These are phyloP conservation scores for Calocera viscosa DNA, from an alignment of 768 basidiomycete genomes.

Conservation along the genomic window DNA sequence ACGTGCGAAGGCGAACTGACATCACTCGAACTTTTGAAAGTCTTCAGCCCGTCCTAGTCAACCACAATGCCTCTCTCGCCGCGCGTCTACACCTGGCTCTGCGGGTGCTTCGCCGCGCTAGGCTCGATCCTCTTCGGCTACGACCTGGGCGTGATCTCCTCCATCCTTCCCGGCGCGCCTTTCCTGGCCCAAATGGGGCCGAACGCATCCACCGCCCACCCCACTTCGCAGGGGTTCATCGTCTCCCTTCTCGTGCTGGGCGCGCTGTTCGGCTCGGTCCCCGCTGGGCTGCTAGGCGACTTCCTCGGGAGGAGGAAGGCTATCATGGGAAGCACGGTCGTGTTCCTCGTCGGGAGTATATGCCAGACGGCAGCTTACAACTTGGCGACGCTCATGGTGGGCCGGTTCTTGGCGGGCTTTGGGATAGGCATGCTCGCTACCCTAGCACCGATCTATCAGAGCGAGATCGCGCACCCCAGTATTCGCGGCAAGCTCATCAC, in stretches of 20 bases:
- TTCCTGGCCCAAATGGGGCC: conserved; percentile 5
- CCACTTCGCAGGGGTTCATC: conserved; percentile 8
- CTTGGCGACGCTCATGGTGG: conserved; percentile 16
- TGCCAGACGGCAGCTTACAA: conserved; percentile 10
- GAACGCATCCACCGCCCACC: not conserved
- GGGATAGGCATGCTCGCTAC: conserved; percentile 40
- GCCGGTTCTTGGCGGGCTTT: conserved; percentile 41
- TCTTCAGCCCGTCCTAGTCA: not conserved
- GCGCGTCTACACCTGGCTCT: conserved; percentile 10
- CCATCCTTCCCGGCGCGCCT: conserved; percentile 5
- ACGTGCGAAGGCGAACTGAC: not conserved
- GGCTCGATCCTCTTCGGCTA: conserved; percentile 11
- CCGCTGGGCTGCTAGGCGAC: conserved; percentile 9
- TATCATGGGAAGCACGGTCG: conserved; percentile 10
- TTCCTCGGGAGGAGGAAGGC: conserved; percentile 6
- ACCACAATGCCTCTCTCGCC: conserved; percentile 8
- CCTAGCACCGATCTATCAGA: conserved; percentile 43
- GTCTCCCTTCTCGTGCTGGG: conserved; percentile 11
- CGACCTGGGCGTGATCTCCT: conserved; percentile 10
- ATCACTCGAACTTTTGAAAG: not conserved
- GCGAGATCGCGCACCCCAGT: conserved; percentile 46
- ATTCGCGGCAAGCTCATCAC: conserved; percentile 45
- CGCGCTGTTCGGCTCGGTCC: conserved; percentile 8
- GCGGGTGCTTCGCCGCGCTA: conserved; percentile 10
- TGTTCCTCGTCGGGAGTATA: conserved; percentile 10